Base-by-base conservation (phyloP, 164 flowering plant species). In the Vitis rotundifolia region DNA sequence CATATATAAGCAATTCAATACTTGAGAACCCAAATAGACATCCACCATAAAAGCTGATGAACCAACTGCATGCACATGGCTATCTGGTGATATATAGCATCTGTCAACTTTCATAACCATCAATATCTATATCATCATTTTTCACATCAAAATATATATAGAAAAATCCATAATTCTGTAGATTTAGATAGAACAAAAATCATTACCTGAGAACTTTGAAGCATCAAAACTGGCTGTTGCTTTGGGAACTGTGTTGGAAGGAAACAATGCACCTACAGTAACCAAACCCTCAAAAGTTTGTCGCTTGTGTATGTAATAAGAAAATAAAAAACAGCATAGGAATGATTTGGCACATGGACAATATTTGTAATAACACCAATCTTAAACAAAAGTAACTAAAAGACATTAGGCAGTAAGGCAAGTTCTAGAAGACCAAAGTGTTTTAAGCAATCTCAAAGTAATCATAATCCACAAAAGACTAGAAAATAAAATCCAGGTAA, bases 121-220 rank as follows among this genome's bases (percentile, higher is more conserved):
- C 26, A 22, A 22, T 22, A 22, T 22, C 2, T 22, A 22, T 22
- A 16, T 11, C 2, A 26, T 59, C 14, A 26, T 59, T 53, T 53
- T 53, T 53, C 14, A 59, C 8, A 8, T 16, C 19, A 51, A 65
- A 18, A 44, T 19, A 68, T 18, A 16, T 59, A 19, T 13, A 19
- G 16, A 59, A 11, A 14, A 54, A 53, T 15, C 11, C 15, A 29
- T 29, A 29, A 11, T 56, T 29, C 57, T 37, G 3, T 51, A 59
- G 18, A 59, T 66, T 4, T 14, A 1, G 31, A 18, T 11, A 56
- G 44, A 64, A 28, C 59, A 65, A 19, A 61, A 6, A 58, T 3
- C 31, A 11, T 28, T 74, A 89, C 98, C 94, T 87, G 93, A 68
- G 90, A 79, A 83, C 98, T 94, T 70, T 89, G 97, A 69, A 94